Conservation (phyloP, 2,329 filamentous ascomycete genomes). For the Aspergillus cejpii region DNA sequence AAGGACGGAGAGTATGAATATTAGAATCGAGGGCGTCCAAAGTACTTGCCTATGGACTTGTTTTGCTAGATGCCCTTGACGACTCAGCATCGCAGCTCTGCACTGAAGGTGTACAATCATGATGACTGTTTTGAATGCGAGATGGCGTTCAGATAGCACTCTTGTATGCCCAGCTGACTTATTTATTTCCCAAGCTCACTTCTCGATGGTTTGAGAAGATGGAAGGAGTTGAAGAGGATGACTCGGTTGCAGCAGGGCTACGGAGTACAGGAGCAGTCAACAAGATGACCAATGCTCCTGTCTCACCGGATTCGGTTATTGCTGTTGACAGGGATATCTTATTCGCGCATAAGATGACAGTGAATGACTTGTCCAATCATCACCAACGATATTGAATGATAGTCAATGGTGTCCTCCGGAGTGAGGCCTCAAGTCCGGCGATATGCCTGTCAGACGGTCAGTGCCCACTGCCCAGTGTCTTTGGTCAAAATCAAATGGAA, state of each 20-base stretch:
- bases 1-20: background rate
- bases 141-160: background rate
- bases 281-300: background rate
- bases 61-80: background rate
- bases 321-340: too few species aligned
- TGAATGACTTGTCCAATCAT: background rate
- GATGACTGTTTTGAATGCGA: background rate
- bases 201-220: background rate
- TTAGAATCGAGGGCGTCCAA: background rate
- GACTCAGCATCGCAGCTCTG: background rate
- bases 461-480: too few species aligned
- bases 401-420: background rate
- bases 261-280: background rate
- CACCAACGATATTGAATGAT: background rate
- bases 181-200: background rate
- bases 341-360: background rate
- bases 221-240: background rate
- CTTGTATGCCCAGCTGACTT: background rate
- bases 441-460: too few species aligned
- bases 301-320: too few species aligned
- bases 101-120: background rate
- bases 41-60: background rate
- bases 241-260: background rate
- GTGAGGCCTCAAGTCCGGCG: background rate
- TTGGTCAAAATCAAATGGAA: too few species aligned